phyloP scores from a whole-genome alignment of 352 stramenopile genomes.

The Globisporangium rhizosaccharum region DNA sequence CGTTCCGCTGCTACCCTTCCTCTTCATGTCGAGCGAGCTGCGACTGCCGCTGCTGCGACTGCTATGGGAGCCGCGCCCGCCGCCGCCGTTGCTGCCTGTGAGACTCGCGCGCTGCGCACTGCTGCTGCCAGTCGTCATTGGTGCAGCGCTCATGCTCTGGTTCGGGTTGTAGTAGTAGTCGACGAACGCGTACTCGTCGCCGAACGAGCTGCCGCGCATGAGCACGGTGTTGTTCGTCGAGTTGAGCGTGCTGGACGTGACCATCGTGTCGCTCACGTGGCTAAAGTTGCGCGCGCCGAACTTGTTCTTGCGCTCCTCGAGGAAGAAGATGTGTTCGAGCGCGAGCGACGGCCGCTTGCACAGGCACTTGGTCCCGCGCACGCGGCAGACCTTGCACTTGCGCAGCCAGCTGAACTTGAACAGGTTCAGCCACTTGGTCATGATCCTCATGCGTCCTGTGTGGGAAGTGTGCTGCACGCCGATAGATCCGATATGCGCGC shows the following conservation, averaged over 20 bases:
- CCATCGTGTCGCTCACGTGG: slow-evolving; percentile 67
- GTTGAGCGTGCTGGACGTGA: slow-evolving; percentile 23
- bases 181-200: slow-evolving; percentile 25
- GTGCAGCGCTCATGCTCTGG: background rate
- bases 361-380: slow-evolving; percentile 61
- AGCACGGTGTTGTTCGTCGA: slow-evolving; percentile 34
- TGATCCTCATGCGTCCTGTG: slow-evolving; percentile 40
- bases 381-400: slow-evolving; percentile 55
- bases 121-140: background rate
- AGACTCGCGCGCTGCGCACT: slow-evolving; percentile 2
- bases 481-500: background rate
- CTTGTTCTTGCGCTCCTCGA: slow-evolving; percentile 81
- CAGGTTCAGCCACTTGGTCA: slow-evolving; percentile 47
- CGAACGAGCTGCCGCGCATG: slow-evolving; percentile 28
- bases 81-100: background rate
- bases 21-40: slow-evolving; percentile 10
- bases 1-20: background rate
- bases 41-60: slow-evolving; percentile 5
- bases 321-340: slow-evolving; percentile 78
- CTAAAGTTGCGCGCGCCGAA: slow-evolving; percentile 70
- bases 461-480: background rate
- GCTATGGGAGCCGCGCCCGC: slow-evolving; percentile 6
- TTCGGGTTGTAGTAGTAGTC: slow-evolving; percentile 25
- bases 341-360: slow-evolving; percentile 63
- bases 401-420: slow-evolving; percentile 67